phyloP scores from a whole-genome alignment of 108 stramenopile species.

The Hondaea fermentalgiana region DNA sequence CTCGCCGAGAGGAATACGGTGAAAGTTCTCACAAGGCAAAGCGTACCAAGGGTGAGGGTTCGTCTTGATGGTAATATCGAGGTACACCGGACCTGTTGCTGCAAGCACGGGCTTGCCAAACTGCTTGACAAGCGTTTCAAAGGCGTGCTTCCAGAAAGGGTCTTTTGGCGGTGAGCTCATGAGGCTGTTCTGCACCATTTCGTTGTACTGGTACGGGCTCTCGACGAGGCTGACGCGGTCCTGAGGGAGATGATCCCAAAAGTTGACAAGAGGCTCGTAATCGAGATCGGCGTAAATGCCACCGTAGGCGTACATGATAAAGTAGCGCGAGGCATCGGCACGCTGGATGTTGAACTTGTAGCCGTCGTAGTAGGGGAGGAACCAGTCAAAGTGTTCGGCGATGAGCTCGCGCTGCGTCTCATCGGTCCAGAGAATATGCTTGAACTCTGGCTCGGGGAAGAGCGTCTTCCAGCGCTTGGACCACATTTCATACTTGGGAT shows the following conservation, averaged over 20 bases:
- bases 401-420: slow-evolving; percentile 29
- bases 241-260: not conserved
- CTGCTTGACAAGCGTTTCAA: not conserved
- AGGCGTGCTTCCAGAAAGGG: not conserved
- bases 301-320: slow-evolving; percentile 34
- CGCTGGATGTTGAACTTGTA: slow-evolving; percentile 40
- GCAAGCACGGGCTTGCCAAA: not conserved
- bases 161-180: not conserved
- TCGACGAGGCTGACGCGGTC: not conserved
- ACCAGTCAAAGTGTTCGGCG: slow-evolving; percentile 18
- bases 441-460: slow-evolving; percentile 16
- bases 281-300: slow-evolving; percentile 39
- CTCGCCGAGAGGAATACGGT: slow-evolving; percentile 12
- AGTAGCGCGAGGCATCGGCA: slow-evolving; percentile 45
- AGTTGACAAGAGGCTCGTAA: slow-evolving; percentile 10
- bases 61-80: not conserved
- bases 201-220: slow-evolving; percentile 18
- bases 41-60: not conserved
- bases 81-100: not conserved
- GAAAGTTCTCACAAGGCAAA: not conserved
- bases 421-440: slow-evolving; percentile 44
- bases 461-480: not conserved
- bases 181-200: not conserved
- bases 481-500: not conserved
- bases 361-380: slow-evolving; percentile 27